A percentile compares a stretch with the other conserved stretches of the same genome.
Evolutionary conservation across 2,329 filamentous ascomycete genomes (phyloP).

Genomic region (Periglandula ipomoeae): DNA sequence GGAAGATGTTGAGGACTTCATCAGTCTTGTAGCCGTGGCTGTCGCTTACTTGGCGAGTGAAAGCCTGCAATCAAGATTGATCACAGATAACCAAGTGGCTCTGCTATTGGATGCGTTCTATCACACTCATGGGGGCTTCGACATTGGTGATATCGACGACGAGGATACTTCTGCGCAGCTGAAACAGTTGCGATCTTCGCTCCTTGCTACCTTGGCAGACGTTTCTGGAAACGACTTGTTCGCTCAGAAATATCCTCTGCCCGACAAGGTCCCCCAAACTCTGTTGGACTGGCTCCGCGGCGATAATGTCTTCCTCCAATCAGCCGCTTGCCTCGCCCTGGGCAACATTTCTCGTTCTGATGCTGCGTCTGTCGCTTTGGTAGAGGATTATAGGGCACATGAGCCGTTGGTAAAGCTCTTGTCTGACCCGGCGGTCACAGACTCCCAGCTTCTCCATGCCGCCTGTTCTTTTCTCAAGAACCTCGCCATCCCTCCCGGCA

Average conservation of each 20-base stretch:
- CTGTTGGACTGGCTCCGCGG: conserved; percentile 39
- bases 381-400: conserved; percentile 31
- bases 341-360: conserved; percentile 55
- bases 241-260: conserved; percentile 29
- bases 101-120: conserved; percentile 40
- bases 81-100: conserved; percentile 29
- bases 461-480: conserved; percentile 55
- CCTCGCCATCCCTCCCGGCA: conserved; percentile 46
- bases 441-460: conserved; percentile 47
- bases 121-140: conserved; percentile 35
- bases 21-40: conserved; percentile 40
- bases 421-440: conserved; percentile 27
- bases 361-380: conserved; percentile 39
- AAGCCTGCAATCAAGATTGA: conserved; percentile 38
- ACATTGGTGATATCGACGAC: conserved; percentile 30
- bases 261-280: conserved; percentile 30
- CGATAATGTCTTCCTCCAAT: conserved; percentile 35
- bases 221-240: conserved; percentile 43
- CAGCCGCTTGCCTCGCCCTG: conserved; percentile 50
- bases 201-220: conserved; percentile 43
- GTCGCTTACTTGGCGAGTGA: conserved; percentile 47
- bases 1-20: conserved; percentile 45
- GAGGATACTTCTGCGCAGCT: conserved; percentile 35
- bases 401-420: conserved; percentile 38
- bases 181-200: conserved; percentile 37